Percentiles rank a stretch among this genome's conserved stretches.
Conservation (phyloP, 495 filamentous ascomycete genomes). For the Cenococcum geophilum region DNA sequence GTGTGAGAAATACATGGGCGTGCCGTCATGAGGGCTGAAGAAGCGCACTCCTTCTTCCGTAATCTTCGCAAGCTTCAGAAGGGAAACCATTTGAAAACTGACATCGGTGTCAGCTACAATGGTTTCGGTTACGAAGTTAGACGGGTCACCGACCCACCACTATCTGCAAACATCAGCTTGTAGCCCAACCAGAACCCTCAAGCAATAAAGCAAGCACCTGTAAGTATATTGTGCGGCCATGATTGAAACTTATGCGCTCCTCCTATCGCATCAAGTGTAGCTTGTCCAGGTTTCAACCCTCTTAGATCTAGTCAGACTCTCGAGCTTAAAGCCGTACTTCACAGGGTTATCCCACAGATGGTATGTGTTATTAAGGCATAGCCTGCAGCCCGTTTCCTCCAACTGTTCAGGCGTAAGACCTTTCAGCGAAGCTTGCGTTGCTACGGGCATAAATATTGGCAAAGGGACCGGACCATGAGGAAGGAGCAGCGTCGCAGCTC, state of each 20-base stretch:
- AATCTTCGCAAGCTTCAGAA: conserved; percentile 86
- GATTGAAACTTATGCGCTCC: conserved; percentile 91
- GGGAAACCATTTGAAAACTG: conserved; percentile 97
- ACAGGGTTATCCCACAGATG: conserved; percentile 52
- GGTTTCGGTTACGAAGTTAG: conserved; percentile 10
- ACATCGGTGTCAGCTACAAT: conserved; percentile 29
- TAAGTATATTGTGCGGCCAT: conserved; percentile 92
- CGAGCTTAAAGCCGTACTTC: not conserved
- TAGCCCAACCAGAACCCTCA: not conserved
- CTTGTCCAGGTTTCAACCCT: conserved; percentile 88
- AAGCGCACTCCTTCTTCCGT: conserved; percentile 96
- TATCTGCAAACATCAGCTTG: conserved; percentile 51
- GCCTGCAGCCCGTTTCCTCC: conserved; percentile 75
- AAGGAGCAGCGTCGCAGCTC: conserved; percentile 81
- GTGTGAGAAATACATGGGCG: conserved; percentile 60
- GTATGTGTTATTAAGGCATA: conserved; percentile 97
- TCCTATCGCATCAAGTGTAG: conserved; percentile 75
- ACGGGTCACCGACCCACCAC: conserved; percentile 71
- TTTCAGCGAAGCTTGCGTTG: conserved; percentile 95
- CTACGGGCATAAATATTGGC: conserved; percentile 96
- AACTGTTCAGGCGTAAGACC: conserved; percentile 90
- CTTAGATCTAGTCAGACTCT: conserved; percentile 26
- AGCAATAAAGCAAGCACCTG: conserved; percentile 39
- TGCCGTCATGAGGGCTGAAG: conserved; percentile 86
- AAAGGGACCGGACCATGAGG: conserved; percentile 87